Evolutionary conservation across 352 stramenopile species (phyloP).

Genomic region (Globisporangium iwayamae): DNA sequence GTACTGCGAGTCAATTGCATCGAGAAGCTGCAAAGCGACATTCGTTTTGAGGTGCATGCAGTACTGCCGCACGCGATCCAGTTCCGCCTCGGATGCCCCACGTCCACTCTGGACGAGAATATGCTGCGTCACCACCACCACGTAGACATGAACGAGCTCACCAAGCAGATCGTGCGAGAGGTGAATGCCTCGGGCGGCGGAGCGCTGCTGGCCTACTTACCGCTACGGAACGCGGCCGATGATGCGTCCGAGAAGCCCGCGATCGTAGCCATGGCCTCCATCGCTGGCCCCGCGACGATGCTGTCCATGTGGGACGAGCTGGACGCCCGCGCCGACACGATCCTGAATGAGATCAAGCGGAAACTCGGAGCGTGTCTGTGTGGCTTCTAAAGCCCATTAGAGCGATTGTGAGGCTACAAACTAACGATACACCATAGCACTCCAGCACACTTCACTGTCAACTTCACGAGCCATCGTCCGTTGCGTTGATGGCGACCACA

Average conservation of each 20-base stretch:
- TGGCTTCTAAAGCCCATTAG: conserved; percentile 39
- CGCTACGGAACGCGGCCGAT: conserved; percentile 13
- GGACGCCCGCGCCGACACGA: conserved; percentile 33
- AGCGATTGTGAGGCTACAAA: too few species aligned
- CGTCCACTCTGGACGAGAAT: conserved; percentile 43
- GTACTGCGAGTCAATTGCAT: conserved; percentile 18
- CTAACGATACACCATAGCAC: too few species aligned
- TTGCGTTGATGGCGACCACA: too few species aligned
- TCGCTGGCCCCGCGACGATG: conserved; percentile 32
- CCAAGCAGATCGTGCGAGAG: conserved; percentile 45
- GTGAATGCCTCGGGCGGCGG: conserved; percentile 55
- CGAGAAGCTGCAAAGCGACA: conserved; percentile 32
- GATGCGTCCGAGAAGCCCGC: conserved; percentile 19
- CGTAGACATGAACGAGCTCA: conserved; percentile 71
- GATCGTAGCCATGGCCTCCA: conserved; percentile 43
- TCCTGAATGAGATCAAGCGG: conserved; percentile 48
- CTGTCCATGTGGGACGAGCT: conserved; percentile 57
- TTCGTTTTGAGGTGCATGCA: conserved; percentile 40
- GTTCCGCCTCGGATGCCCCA: conserved; percentile 53
- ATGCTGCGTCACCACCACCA: conserved; percentile 76
- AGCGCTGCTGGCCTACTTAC: conserved; percentile 33
- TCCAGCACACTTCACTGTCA: too few species aligned
- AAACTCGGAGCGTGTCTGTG: conserved; percentile 62
- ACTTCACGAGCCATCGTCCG: too few species aligned
- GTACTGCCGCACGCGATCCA: conserved; percentile 23